phyloP scores from a whole-genome alignment of 257 asterid genomes.

The Salvia rosmarinus region DNA sequence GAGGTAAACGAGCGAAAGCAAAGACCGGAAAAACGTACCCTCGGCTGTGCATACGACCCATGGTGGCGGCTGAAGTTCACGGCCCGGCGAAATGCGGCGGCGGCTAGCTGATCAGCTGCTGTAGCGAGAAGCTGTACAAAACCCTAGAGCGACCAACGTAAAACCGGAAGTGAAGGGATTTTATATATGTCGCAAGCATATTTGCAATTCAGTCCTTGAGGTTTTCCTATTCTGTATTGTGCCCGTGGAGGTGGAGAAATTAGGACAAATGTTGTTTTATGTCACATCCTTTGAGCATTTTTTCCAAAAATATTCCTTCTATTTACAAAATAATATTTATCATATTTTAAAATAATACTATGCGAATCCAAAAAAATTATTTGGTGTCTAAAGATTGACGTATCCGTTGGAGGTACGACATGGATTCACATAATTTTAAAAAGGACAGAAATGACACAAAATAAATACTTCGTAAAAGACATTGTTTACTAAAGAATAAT shows the following conservation, averaged over 20 bases:
- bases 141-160: conserved; percentile 40
- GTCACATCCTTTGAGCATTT: too few species aligned
- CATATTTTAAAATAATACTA: too few species aligned
- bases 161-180: background rate
- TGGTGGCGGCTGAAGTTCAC: conserved; percentile 42
- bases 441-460: too few species aligned
- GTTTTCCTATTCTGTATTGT: background rate
- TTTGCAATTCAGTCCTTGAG: conserved; percentile 43
- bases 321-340: too few species aligned
- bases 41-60: conserved; percentile 96
- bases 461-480: too few species aligned
- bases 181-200: conserved; percentile 8
- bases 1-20: background rate
- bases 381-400: too few species aligned
- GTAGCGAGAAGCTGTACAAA: conserved; percentile 1
- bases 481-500: too few species aligned
- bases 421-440: too few species aligned
- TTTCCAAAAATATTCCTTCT: too few species aligned
- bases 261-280: too few species aligned
- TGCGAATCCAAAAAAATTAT: too few species aligned
- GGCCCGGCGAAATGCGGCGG: conserved; percentile 33
- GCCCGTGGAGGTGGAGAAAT: background rate
- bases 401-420: too few species aligned
- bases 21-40: conserved; percentile 48
- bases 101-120: conserved; percentile 25